Base-by-base conservation (phyloP, 805 yeast genomes). In the Candida berthetii region DNA sequence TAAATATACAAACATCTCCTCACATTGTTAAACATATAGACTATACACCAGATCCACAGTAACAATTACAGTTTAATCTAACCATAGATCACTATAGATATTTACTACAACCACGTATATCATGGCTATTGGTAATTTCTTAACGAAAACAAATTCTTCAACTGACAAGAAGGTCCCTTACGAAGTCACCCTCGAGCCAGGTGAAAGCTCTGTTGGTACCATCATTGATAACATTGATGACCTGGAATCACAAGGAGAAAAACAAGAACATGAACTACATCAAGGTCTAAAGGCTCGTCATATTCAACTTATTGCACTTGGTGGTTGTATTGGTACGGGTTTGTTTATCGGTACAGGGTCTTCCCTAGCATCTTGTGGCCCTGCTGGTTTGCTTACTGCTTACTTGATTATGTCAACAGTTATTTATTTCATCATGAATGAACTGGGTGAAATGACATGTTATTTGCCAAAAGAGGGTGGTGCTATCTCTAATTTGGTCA, bases 311-410 rank as follows among this genome's bases (percentile, higher is more conserved):
- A 85, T 86, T 64, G 90, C 95, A 37, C 70, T 85, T 44, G 95
- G 93, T 52, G 90, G 91, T 37, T 74, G 82, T 45, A 85, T 87
- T 50, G 96, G 96, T 54, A 82, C 93, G 2, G 96, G 95, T 58
- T 68, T 87, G 39, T 78, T 87, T 46, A 83, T 87, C 29, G 88
- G 88, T 53, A 73, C 88, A 1, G 86, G 87, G 45, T 60, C 71
- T 15, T 74, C 85, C 3, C 62, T 85, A 39, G 49, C 71, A 16
- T 66, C 71, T 27, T 85, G 87, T 57, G 93, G 93, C 22, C 91
- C 93, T n/a, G 85, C 82, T 1, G 76, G 76, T 24, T 49, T 78
- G 31, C 68, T 85, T 31, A 64, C 78, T 19, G 79, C 88, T 11
- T 85, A 83, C 55, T 47, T 78, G 20, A 62, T 80, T 37, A 72